Evolutionary conservation across 306 rosid genomes (phyloP).

Genomic region (Calophaca sinica): DNA sequence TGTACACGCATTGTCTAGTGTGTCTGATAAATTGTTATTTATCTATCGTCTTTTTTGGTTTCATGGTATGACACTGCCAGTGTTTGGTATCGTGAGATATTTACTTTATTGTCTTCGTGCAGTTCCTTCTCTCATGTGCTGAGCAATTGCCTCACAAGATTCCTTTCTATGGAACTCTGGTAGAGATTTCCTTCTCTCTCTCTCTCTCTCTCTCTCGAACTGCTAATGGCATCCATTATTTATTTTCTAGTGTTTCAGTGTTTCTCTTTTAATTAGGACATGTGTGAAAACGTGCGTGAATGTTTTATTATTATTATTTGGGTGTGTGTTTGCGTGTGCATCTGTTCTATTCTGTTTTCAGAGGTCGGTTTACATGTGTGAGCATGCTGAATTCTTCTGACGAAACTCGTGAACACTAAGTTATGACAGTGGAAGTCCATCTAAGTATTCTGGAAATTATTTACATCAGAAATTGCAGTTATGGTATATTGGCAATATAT

Average conservation of each 20-base stretch:
- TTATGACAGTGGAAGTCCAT: conserved; percentile 21
- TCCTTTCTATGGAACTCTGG: conserved; percentile 91
- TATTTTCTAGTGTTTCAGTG: background rate
- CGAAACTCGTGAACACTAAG: background rate
- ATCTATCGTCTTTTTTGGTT: background rate
- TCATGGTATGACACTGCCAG: background rate
- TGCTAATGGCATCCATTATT: conserved; percentile 9
- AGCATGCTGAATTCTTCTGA: conserved; percentile 4
- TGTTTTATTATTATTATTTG: background rate
- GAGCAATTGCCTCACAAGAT: conserved; percentile 96
- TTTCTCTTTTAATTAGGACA: conserved; percentile 28
- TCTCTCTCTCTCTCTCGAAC: background rate
- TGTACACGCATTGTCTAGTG: background rate
- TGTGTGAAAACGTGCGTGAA: background rate
- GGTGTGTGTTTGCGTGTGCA: background rate
- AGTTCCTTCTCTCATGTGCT: conserved; percentile 77
- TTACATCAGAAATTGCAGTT: conserved; percentile 11
- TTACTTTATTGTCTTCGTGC: conserved; percentile 52
- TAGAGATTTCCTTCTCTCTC: conserved; percentile 45
- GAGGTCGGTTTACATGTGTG: conserved; percentile 1
- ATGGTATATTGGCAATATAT: background rate
- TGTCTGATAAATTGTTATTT: conserved; percentile 13
- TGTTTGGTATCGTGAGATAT: conserved; percentile 19
- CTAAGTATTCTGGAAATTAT: conserved; percentile 22
- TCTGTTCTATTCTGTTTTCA: conserved; percentile 1